A percentile compares a stretch with the other conserved stretches of the same genome.
Conservation (phyloP, 305 asterid genomes). For the Plantago coronopus region DNA sequence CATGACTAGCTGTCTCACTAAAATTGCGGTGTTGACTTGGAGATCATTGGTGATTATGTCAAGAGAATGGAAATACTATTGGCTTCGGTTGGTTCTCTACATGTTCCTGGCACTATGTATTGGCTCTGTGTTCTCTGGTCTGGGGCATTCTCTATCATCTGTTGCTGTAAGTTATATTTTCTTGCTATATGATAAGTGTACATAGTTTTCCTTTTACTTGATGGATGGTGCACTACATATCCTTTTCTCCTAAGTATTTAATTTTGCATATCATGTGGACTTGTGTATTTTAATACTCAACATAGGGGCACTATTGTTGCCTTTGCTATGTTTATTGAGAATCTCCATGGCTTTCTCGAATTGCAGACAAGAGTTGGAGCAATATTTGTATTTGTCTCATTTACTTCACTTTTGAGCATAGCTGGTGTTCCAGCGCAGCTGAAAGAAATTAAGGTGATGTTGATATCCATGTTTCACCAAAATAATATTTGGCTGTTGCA, state of each 20-base stretch:
- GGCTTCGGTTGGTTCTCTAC: constrained; percentile 86
- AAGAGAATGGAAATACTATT: constrained; percentile 97
- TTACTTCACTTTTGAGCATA: constrained; percentile 75
- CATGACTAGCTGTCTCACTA: constrained; percentile 54
- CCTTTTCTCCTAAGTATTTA: neutral
- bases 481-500: neutral
- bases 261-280: neutral
- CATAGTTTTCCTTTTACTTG: neutral
- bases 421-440: constrained; percentile 90
- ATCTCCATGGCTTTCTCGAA: constrained; percentile 17
- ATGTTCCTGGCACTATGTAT: constrained; percentile 71
- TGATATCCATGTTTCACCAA: neutral
- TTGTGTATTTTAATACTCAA: neutral
- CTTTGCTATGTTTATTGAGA: constrained; percentile 3
- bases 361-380: constrained; percentile 94
- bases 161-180: constrained; percentile 60
- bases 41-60: constrained; percentile 93
- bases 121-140: constrained; percentile 78
- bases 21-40: constrained; percentile 86
- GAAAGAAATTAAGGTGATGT: constrained; percentile 83
- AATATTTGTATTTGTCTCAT: constrained; percentile 73
- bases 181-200: neutral
- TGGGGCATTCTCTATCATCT: constrained; percentile 95
- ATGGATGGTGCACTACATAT: neutral
- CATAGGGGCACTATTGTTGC: neutral